Evolutionary conservation across 225 moss, liverwort and hornwort species (phyloP).

Genomic region (Pseudisothecium myosuroides): DNA sequence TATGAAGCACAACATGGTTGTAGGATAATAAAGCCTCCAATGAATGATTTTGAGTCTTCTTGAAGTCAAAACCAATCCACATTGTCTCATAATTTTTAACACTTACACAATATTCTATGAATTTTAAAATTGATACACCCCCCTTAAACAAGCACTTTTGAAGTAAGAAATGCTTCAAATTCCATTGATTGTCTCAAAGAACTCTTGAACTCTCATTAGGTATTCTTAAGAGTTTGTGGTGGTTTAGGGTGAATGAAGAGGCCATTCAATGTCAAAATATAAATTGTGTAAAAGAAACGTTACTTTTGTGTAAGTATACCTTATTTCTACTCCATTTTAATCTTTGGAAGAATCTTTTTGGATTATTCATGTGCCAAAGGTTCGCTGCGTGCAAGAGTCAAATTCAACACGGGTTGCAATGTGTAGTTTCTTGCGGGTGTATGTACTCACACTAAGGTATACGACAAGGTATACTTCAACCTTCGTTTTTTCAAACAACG

Average conservation of each 20-base stretch:
- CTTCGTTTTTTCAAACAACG: not conserved
- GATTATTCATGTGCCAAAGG: not conserved
- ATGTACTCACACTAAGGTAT: not conserved
- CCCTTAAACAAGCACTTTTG: not conserved
- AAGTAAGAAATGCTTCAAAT: not conserved
- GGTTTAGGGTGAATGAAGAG: not conserved
- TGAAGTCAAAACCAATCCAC: not conserved
- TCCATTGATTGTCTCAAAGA: not conserved
- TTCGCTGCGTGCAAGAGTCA: not conserved
- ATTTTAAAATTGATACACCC: not conserved
- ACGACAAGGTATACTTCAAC: not conserved
- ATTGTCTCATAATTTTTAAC: no score
- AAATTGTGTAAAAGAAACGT: not conserved
- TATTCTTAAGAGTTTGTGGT: rapidly evolving
- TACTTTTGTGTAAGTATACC: no score
- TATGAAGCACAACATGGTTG: not conserved
- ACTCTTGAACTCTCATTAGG: not conserved
- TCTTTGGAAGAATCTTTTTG: not conserved
- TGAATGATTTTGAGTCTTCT: not conserved
- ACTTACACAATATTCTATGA: not conserved
- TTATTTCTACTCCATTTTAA: not conserved
- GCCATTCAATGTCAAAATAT: not conserved
- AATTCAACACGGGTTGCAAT: no score
- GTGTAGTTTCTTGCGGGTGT: not conserved
- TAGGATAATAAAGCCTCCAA: not conserved